Conservation (phyloP, 306 rosid genomes). For the Corylus heterophylla region DNA sequence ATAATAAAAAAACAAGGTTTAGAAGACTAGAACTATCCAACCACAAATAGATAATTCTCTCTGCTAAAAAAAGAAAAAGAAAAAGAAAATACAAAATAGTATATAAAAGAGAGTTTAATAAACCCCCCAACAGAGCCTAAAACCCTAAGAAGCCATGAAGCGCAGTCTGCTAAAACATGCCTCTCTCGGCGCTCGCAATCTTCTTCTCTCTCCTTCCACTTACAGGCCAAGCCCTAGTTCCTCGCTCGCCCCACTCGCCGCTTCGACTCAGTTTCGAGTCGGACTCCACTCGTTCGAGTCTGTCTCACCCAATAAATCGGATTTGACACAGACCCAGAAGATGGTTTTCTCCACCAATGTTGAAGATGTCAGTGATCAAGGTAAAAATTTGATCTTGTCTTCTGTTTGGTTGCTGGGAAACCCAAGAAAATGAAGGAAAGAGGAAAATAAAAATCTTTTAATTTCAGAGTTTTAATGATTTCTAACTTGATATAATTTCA, state of each 20-base stretch:
- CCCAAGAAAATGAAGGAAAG: background rate
- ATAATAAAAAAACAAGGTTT: too few species aligned
- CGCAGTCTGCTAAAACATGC: constrained; percentile 34
- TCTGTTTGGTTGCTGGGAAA: background rate
- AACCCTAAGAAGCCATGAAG: constrained; percentile 38
- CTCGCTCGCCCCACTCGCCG: constrained; percentile 27
- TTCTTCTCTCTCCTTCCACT: constrained; percentile 26
- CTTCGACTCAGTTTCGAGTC: constrained; percentile 30
- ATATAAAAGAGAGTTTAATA: too few species aligned
- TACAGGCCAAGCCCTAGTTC: constrained; percentile 1
- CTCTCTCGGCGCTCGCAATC: constrained; percentile 39
- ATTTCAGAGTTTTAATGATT: background rate
- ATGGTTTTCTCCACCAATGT: constrained; percentile 18
- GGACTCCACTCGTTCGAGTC: constrained; percentile 35
- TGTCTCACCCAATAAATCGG: background rate
- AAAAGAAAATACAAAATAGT: too few species aligned
- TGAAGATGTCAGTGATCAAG: constrained; percentile 38
- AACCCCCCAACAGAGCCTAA: background rate
- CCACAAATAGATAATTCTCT: too few species aligned
- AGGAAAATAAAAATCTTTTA: background rate
- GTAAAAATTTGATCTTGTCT: constrained; percentile 8
- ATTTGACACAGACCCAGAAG: background rate
- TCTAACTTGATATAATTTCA: too few species aligned
- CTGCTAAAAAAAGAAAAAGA: too few species aligned
- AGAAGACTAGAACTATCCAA: too few species aligned